Percentiles rank a stretch among this genome's conserved stretches.
Conservation (phyloP, 2,329 filamentous ascomycete species). For the Paecilomyces dactylethromorphus region DNA sequence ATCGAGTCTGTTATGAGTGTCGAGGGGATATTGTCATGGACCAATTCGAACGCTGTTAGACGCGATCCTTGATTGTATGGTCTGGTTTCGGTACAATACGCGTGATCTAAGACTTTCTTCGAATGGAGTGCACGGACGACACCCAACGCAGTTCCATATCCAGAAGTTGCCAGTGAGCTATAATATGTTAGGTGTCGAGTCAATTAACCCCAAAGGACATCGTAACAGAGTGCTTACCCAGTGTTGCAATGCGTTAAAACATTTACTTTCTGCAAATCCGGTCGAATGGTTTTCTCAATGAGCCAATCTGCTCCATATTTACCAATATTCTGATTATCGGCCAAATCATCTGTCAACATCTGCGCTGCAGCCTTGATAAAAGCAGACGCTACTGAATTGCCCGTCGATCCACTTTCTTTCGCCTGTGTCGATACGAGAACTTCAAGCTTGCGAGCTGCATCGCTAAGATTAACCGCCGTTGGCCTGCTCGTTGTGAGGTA, state of each 20-base stretch:
- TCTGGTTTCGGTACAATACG: constrained; percentile 93
- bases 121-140: constrained; percentile 79
- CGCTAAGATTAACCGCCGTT: constrained; percentile 89
- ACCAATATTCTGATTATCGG: constrained; percentile 83
- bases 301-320: constrained; percentile 80
- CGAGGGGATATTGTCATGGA: constrained; percentile 83
- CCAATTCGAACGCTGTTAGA: constrained; percentile 92
- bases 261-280: constrained; percentile 57
- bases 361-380: constrained; percentile 77
- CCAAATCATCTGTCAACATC: constrained; percentile 79
- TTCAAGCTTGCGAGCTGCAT: constrained; percentile 78
- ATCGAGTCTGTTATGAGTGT: constrained; percentile 95
- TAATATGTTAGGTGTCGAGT: neutral
- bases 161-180: constrained; percentile 86
- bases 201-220: neutral
- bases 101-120: constrained; percentile 63
- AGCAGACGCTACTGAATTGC: constrained; percentile 52
- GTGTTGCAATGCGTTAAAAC: constrained; percentile 98
- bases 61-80: constrained; percentile 97
- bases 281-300: constrained; percentile 46
- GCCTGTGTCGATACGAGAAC: constrained; percentile 48
- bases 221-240: constrained; percentile 50
- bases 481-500: constrained; percentile 85
- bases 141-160: constrained; percentile 92
- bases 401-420: constrained; percentile 23